A percentile compares a stretch with the other conserved stretches of the same genome.
Conservation (phyloP, 495 filamentous ascomycete genomes). For the Baudoinia panamericana region DNA sequence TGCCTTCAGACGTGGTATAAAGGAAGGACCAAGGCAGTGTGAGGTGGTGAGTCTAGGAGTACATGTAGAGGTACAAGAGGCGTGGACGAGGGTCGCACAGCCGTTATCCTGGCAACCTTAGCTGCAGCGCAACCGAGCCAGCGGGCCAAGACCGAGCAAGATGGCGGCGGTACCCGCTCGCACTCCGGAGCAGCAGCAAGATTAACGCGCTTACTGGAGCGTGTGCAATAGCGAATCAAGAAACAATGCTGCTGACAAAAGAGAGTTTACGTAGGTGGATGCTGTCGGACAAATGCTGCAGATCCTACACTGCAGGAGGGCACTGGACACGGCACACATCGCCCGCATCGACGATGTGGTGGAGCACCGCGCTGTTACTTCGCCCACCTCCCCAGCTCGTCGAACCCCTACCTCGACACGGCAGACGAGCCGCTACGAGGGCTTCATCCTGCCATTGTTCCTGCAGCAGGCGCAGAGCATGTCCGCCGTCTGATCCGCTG, state of each 20-base stretch:
- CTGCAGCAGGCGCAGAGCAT: not conserved
- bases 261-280: not conserved
- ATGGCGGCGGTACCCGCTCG: not conserved
- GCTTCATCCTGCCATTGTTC: not conserved
- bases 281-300: too few relatives aligned
- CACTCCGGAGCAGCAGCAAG: not conserved
- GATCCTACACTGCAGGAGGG: too few relatives aligned
- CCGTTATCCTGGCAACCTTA: not conserved
- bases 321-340: too few relatives aligned
- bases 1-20: constrained; percentile 12
- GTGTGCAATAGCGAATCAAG: not conserved
- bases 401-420: not conserved
- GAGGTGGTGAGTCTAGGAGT: not conserved
- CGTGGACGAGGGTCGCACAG: not conserved
- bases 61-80: not conserved
- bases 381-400: too few relatives aligned
- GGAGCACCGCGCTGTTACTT: too few relatives aligned
- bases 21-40: constrained; percentile 4
- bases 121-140: not conserved
- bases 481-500: not conserved
- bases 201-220: not conserved
- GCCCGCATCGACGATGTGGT: too few relatives aligned
- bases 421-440: not conserved
- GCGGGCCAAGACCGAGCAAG: not conserved
- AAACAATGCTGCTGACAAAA: not conserved